Percentiles rank a stretch among this genome's conserved stretches.
Conservation (phyloP, 305 asterid genomes). For the Striga hermonthica region DNA sequence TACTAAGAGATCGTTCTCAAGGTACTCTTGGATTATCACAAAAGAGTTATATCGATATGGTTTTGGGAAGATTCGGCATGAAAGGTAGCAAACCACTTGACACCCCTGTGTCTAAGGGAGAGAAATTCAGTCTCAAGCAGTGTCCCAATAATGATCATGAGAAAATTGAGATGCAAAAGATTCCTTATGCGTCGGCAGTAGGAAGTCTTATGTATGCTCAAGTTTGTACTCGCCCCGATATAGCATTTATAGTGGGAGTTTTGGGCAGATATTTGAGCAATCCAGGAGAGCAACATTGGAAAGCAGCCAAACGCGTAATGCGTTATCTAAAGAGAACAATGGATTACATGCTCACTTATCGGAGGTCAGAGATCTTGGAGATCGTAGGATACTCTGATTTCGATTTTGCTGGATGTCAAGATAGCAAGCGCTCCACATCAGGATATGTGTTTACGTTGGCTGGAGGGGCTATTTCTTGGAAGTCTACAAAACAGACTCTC, state of each 20-base stretch:
- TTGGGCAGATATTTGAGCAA: not conserved
- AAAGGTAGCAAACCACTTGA: not conserved
- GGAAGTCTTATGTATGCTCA: conserved; percentile 25
- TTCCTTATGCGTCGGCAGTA: not conserved
- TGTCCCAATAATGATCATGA: conserved; percentile 1
- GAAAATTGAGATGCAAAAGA: not conserved
- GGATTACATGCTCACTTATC: not conserved
- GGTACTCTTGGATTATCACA: conserved; percentile 18
- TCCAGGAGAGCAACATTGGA: not conserved
- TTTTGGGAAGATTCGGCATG: conserved; percentile 12
- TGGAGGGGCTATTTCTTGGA: not conserved
- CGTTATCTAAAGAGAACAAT: not conserved
- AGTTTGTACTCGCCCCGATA: conserved; percentile 7
- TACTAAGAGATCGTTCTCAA: not conserved
- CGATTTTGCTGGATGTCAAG: not conserved
- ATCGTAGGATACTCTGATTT: not conserved
- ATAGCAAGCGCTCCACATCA: not conserved
- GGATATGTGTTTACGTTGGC: not conserved
- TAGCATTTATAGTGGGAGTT: conserved; percentile 1
- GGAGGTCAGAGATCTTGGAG: not conserved
- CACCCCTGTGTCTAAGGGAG: conserved; percentile 3
- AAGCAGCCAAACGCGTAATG: not conserved
- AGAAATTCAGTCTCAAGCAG: not conserved
- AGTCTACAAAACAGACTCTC: not conserved
- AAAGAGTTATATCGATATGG: conserved; percentile 12